Conservation (phyloP, 2,329 filamentous ascomycete species). For the Xylaria sp. region DNA sequence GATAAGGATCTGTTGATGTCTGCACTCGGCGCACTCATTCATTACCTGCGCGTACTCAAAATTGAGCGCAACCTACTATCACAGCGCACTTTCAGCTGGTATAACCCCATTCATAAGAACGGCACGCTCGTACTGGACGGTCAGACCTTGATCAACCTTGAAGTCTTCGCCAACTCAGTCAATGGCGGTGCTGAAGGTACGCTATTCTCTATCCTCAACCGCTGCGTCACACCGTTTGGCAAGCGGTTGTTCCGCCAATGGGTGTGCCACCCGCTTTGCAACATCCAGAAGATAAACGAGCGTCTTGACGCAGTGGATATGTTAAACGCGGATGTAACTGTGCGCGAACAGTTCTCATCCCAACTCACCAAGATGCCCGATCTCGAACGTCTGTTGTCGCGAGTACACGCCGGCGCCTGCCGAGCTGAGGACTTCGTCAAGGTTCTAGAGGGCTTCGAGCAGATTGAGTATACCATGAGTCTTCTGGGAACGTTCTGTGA, state of each 20-base stretch:
- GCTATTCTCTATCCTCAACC: slow-evolving; percentile 82
- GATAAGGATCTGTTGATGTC: slow-evolving; percentile 84
- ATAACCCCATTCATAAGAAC: slow-evolving; percentile 86
- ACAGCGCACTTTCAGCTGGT: slow-evolving; percentile 84
- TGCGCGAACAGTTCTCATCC: slow-evolving; percentile 82
- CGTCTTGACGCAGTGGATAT: slow-evolving; percentile 87
- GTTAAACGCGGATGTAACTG: slow-evolving; percentile 72
- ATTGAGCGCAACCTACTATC: slow-evolving; percentile 83
- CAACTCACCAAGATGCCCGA: slow-evolving; percentile 91
- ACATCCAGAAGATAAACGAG: slow-evolving; percentile 83
- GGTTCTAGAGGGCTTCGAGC: slow-evolving; percentile 92
- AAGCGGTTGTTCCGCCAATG: slow-evolving; percentile 94
- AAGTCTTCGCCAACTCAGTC: slow-evolving; percentile 88
- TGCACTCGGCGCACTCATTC: slow-evolving; percentile 79
- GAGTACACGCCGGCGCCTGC: slow-evolving; percentile 88
- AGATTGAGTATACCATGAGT: slow-evolving; percentile 90
- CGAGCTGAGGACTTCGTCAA: slow-evolving; percentile 87
- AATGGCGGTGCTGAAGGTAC: slow-evolving; percentile 83
- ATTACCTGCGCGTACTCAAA: slow-evolving; percentile 81
- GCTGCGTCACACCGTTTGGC: slow-evolving; percentile 93
- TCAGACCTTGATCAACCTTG: slow-evolving; percentile 95
- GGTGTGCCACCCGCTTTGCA: slow-evolving; percentile 92
- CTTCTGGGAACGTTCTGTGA: slow-evolving; percentile 68
- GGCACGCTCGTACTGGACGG: slow-evolving; percentile 90
- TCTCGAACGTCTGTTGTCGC: slow-evolving; percentile 86